Base-by-base conservation (phyloP, 805 yeast genomes). In the Saccharomyces eubayanus region DNA sequence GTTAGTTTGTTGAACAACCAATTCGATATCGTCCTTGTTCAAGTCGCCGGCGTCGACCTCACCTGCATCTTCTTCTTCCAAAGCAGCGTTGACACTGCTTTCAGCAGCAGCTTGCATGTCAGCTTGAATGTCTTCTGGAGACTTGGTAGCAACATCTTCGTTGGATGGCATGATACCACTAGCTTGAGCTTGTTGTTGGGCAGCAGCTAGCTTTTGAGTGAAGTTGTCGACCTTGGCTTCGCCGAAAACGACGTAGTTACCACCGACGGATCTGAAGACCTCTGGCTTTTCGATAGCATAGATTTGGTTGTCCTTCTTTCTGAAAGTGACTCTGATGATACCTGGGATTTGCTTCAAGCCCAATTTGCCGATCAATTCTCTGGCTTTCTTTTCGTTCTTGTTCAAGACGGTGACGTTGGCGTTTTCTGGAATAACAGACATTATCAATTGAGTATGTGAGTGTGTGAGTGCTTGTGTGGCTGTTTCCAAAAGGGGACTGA, bases 221-320 rank as follows among this genome's bases (percentile, higher is more conserved):
- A 90, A 77, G 79, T 92, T 96, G 75, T 92, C 97, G 65, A 88
- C 87, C 82, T 89, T 88, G 72, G 97, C 96, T 78, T 91, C 97
- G 77, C 99, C 99, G 68, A 92, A 91, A 64, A 92, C 97, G 67
- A 92, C 85, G 81, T 87, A 94, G 65, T 96, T 85, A 72, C 97
- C 97, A 59, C 83, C 79, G 70, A 95, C 87, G 59, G 97, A 85
- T 77, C 81, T 89, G 96, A 79, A 92, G 57, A 94, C 98, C 66
- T 90, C 97, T 74, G 99, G 99, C 64, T 76, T 73, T 73, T 89
- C 94, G 77, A 92, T 88, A 71, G 94, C 96, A 74, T 85, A 82
- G 72, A 90, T 85, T 72, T 85, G 82, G 83, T 89, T 88, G 74
- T 91, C 90, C 78, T 88, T 85, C 80, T 85, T 89, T 79, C 86